Evolutionary conservation across 1,284 basidiomycete species (phyloP).

Genomic region (Cutaneotrichosporon cutaneum): DNA sequence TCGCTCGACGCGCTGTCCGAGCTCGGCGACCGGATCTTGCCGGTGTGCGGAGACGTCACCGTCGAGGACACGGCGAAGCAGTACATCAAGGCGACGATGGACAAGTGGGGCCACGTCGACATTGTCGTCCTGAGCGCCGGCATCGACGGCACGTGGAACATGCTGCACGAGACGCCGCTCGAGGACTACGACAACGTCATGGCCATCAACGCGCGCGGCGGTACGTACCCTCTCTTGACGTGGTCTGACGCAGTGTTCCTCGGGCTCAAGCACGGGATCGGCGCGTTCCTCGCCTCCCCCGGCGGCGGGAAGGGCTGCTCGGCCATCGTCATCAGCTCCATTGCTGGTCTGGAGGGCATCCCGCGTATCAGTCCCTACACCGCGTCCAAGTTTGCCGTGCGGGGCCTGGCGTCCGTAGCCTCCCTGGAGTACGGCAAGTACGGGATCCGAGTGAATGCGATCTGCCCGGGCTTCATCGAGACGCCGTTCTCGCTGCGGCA

Average conservation of each 20-base stretch:
- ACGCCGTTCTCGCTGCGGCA: slow-evolving; percentile 8
- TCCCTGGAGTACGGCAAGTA: slow-evolving; percentile 32
- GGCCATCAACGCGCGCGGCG: slow-evolving; percentile 21
- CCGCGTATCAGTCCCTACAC: slow-evolving; percentile 28
- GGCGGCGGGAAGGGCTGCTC: slow-evolving; percentile 27
- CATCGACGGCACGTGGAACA: neutral
- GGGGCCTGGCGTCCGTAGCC: slow-evolving; percentile 31
- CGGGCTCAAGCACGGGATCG: slow-evolving; percentile 27
- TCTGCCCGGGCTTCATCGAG: slow-evolving; percentile 23
- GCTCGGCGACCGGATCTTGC: neutral
- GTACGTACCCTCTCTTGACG: slow-evolving; percentile 20
- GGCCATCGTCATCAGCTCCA: slow-evolving; percentile 31
- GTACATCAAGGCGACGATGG: slow-evolving; percentile 13
- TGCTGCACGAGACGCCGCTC: slow-evolving; percentile 18
- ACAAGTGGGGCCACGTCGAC: slow-evolving; percentile 25
- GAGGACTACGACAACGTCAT: slow-evolving; percentile 20
- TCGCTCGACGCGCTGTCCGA: no score
- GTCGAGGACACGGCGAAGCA: slow-evolving; percentile 9
- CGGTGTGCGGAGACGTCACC: slow-evolving; percentile 20
- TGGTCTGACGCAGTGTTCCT: slow-evolving; percentile 26
- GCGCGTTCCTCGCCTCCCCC: slow-evolving; percentile 30
- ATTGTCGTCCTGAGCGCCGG: slow-evolving; percentile 25
- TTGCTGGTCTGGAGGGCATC: slow-evolving; percentile 32
- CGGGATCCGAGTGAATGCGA: slow-evolving; percentile 36
- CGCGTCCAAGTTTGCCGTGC: slow-evolving; percentile 36